These are phyloP conservation scores for Nothophoma quercina DNA, from an alignment of 2,329 filamentous ascomycete genomes.

Conservation along the genomic window DNA sequence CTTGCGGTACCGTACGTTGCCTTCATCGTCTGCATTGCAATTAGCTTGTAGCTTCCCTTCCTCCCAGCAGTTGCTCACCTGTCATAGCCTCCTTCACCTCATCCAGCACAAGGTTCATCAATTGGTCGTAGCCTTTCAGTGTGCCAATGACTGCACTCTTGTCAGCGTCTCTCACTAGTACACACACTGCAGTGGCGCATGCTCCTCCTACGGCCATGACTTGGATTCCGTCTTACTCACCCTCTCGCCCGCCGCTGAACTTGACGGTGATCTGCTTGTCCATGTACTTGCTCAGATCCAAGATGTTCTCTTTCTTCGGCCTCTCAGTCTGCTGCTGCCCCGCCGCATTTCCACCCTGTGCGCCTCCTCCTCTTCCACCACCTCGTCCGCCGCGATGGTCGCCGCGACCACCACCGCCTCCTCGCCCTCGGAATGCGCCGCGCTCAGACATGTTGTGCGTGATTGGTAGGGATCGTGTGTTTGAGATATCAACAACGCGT, in stretches of 20 bases:
- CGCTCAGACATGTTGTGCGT: constrained; percentile 61
- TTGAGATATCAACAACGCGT: constrained; percentile 15
- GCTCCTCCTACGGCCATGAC: too few species aligned
- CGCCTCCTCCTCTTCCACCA: constrained; percentile 52
- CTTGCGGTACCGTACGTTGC: constrained; percentile 81
- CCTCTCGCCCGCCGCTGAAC: constrained; percentile 93
- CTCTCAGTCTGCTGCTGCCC: constrained; percentile 61
- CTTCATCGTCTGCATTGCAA: constrained; percentile 79
- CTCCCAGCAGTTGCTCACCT: constrained; percentile 64
- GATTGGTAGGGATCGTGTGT: constrained; percentile 12
- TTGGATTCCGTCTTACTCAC: too few species aligned
- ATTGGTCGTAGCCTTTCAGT: constrained; percentile 92
- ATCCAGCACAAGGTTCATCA: constrained; percentile 98
- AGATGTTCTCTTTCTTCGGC: constrained; percentile 98
- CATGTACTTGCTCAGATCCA: constrained; percentile 95
- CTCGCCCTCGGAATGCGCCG: constrained; percentile 58
- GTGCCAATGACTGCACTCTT: constrained; percentile 75
- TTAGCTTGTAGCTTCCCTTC: not conserved
- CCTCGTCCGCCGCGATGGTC: constrained; percentile 50
- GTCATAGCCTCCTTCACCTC: constrained; percentile 89
- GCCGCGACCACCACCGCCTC: constrained; percentile 38
- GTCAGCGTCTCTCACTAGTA: constrained; percentile 15
- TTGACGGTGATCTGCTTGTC: constrained; percentile 95
- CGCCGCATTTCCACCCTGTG: constrained; percentile 41
- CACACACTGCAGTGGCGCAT: too few species aligned